These are phyloP conservation scores for Parmelia sp. DNA, from an alignment of 495 filamentous ascomycete species.

Conservation along the genomic window DNA sequence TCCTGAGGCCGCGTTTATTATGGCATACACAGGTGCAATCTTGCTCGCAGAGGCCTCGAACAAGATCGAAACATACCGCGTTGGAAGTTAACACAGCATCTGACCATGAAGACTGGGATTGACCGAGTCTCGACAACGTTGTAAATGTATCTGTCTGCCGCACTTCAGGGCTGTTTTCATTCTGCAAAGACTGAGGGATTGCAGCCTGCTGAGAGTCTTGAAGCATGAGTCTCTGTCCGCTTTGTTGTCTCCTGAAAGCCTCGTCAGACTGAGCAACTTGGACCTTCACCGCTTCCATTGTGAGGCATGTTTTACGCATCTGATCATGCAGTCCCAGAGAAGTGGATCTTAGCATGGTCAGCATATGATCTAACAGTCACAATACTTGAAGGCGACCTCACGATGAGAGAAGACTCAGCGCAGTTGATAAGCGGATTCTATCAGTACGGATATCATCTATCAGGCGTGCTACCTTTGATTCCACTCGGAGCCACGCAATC, in stretches of 20 bases:
- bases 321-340: not conserved
- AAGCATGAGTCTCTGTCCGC: not conserved
- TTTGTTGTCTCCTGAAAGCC: no score
- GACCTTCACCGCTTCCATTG: not conserved
- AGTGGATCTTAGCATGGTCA: not conserved
- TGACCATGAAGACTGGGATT: not conserved
- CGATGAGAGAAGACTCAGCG: not conserved
- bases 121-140: not conserved
- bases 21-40: not conserved
- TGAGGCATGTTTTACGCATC: not conserved
- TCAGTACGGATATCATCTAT: slow-evolving; percentile 8
- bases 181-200: not conserved
- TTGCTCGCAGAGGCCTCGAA: not conserved
- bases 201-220: not conserved
- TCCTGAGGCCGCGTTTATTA: not conserved
- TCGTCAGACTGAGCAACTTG: not conserved
- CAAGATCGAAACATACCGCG: not conserved
- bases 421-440: not conserved
- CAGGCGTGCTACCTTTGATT: not conserved
- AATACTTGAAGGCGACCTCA: not conserved
- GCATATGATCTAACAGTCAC: not conserved
- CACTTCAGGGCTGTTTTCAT: not conserved
- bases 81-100: not conserved
- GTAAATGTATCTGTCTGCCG: not conserved
- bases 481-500: slow-evolving; percentile 9